Evolutionary conservation across 2,329 filamentous ascomycete genomes (phyloP), one percentile per base, ranked within the genome.

Genomic region (Exophiala sp.): DNA sequence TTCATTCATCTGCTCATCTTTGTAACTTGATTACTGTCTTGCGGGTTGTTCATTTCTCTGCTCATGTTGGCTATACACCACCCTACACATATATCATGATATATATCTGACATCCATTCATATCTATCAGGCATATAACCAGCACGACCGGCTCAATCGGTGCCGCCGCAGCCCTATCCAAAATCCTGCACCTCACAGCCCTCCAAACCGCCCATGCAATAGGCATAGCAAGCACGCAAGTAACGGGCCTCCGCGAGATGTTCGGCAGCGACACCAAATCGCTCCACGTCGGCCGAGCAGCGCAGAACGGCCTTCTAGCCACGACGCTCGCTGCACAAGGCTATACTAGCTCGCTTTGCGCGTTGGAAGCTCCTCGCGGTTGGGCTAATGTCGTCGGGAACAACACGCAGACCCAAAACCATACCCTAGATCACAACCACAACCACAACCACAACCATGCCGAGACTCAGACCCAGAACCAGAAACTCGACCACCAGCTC

Each of bases 221-320:
- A 47, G 76, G 75, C 1, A 65, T 79, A 11, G 76, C 76, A 1
- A 69, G 74, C 0, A 75, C 73, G 2, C 76, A 79, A 59, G 75
- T 78, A 1, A 69, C 72, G 2, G 76, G 77, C 0, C 67, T 79
- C 52, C 67, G 76, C 19, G 76, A 76, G 52, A 74, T 76, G 68
- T 79, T 79, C 51, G 77, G 77, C 9, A 73, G 71, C 9, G 73
- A 79, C 60, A 77, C 74, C 7, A 79, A 80, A 59, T 73, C 73
- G 2, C 78, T 79, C 55, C 76, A 80, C 60, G 66, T 73, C 2
- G 76, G 76, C 0, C 71, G 75, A 1, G 74, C 76, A 8, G 74
- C 76, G 0, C 73, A 78, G 58, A 73, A 69, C 46, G 77, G 76
- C 0, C 63, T 79, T 21, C 55, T 77, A 23, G 70, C 74, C 35